Conservation (phyloP, 768 basidiomycete genomes). For the Antrodiella citrinella region DNA sequence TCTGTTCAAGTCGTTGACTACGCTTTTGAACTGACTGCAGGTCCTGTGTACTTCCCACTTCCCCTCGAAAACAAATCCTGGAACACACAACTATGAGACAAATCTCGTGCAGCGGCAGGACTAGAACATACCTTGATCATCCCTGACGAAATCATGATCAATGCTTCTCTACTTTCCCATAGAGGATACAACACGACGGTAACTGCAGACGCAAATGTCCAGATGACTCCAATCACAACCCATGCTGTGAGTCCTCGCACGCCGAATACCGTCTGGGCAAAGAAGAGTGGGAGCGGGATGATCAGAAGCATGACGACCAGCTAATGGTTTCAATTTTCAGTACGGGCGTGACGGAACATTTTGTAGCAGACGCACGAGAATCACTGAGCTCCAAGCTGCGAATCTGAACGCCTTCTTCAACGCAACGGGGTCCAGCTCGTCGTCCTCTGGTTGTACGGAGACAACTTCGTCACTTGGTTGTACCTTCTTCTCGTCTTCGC, state of each 20-base stretch:
- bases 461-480: slow-evolving; percentile 27
- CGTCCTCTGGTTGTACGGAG: slow-evolving; percentile 27
- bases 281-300: slow-evolving; percentile 84
- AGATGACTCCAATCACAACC: slow-evolving; percentile 76
- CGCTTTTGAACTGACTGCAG: slow-evolving; percentile 5
- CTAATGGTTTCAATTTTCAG: not conserved
- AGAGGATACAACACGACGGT: slow-evolving; percentile 80
- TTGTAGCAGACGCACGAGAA: slow-evolving; percentile 37
- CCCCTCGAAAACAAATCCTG: slow-evolving; percentile 36
- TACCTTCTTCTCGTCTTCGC: slow-evolving; percentile 25
- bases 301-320: slow-evolving; percentile 58
- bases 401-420: slow-evolving; percentile 74
- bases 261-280: slow-evolving; percentile 64
- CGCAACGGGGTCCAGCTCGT: slow-evolving; percentile 55
- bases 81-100: not conserved
- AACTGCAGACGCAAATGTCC: slow-evolving; percentile 73
- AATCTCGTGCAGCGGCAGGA: not conserved
- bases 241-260: slow-evolving; percentile 63
- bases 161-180: slow-evolving; percentile 70
- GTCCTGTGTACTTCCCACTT: slow-evolving; percentile 29
- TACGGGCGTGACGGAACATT: not conserved
- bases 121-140: slow-evolving; percentile 47
- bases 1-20: slow-evolving; percentile 2
- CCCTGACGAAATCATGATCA: slow-evolving; percentile 51
- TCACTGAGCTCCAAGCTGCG: slow-evolving; percentile 66